Evolutionary conservation across 371 early-diverging fungal species (phyloP).

Genomic region (Mucor racemosus): DNA sequence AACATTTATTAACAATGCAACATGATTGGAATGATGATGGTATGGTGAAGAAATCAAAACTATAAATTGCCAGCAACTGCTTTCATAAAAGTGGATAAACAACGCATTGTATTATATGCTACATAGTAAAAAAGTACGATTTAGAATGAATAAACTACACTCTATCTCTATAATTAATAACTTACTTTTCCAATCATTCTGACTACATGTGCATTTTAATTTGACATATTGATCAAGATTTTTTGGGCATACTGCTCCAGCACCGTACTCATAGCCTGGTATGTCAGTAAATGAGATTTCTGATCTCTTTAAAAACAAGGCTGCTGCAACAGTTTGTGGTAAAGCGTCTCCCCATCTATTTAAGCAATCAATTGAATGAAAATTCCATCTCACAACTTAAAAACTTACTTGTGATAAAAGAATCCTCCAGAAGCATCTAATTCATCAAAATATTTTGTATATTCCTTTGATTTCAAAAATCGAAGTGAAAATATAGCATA

Average conservation of each 20-base stretch:
- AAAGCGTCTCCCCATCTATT: constrained; percentile 60
- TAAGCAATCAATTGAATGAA: neutral
- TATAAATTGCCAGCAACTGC: neutral
- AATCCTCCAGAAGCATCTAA: constrained; percentile 87
- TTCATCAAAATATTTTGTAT: constrained; percentile 75
- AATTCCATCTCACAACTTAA: neutral
- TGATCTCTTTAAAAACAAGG: constrained; percentile 64
- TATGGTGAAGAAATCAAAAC: neutral
- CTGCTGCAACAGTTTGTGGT: constrained; percentile 83
- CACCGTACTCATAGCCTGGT: neutral
- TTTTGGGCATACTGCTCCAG: constrained; percentile 6
- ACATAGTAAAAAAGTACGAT: neutral
- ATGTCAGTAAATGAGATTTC: constrained; percentile 9
- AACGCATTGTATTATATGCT: constrained; percentile 6
- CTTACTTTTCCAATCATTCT: neutral
- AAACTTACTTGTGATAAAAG: constrained; percentile 83
- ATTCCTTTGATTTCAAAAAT: constrained; percentile 54
- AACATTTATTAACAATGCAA: constrained; percentile 24
- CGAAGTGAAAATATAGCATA: constrained; percentile 40
- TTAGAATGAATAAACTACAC: neutral
- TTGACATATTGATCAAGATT: neutral
- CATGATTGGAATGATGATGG: neutral
- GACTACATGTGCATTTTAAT: constrained; percentile 15
- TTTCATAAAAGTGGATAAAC: constrained; percentile 4
- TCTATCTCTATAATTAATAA: neutral